These are phyloP conservation scores for Candida endomychidarum DNA, from an alignment of 805 yeast genomes.

Conservation along the genomic window DNA sequence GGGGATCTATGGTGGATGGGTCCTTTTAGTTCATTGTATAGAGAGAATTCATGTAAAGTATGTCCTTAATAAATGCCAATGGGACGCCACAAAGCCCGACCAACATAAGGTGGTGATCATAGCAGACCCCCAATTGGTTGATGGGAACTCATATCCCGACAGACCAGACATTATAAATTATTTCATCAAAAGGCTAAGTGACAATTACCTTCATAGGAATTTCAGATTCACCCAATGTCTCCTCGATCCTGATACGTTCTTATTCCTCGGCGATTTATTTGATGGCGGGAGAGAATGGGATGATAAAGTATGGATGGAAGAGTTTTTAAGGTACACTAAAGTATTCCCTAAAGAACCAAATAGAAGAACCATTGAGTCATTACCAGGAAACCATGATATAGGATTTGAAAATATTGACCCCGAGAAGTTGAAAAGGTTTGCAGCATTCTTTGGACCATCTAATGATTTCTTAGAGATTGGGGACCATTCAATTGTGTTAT, in stretches of 20 bases:
- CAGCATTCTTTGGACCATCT: conserved; percentile 71
- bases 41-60: conserved; percentile 31
- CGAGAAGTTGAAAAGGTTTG: conserved; percentile 60
- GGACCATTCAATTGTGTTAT: conserved; percentile 68
- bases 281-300: conserved; percentile 95
- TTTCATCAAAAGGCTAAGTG: conserved; percentile 63
- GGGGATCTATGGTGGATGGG: conserved; percentile 23
- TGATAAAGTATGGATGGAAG: conserved; percentile 62
- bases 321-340: conserved; percentile 62
- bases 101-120: conserved; percentile 54
- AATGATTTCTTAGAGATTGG: conserved; percentile 54
- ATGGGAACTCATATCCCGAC: conserved; percentile 81
- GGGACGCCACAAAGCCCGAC: conserved; percentile 45
- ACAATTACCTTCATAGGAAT: conserved; percentile 77
- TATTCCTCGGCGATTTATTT: conserved; percentile 88
- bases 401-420: conserved; percentile 81
- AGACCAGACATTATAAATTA: conserved; percentile 51
- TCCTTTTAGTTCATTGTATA: conserved; percentile 26
- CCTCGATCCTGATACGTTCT: conserved; percentile 70
- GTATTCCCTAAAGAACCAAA: conserved; percentile 62
- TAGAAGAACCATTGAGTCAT: conserved; percentile 34
- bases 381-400: conserved; percentile 95
- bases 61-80: conserved; percentile 35
- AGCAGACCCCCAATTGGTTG: conserved; percentile 96
- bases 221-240: conserved; percentile 55